A percentile compares a stretch with the other conserved stretches of the same genome.
phyloP scores from a whole-genome alignment of 2,329 filamentous ascomycete genomes.

The Colletotrichum spinosum region DNA sequence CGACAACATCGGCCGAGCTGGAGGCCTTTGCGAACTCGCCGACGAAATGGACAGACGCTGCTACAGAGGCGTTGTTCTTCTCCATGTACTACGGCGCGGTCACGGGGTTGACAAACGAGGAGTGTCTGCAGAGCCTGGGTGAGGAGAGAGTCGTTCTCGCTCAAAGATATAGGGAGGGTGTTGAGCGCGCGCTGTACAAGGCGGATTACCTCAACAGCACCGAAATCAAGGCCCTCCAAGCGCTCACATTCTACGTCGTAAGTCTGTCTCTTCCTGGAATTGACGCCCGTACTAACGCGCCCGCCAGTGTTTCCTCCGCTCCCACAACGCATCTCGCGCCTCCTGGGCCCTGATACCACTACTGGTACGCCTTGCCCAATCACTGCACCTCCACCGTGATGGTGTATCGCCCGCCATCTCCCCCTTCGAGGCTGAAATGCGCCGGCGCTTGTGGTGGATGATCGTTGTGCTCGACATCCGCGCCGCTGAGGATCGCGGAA shows the following conservation, averaged over 20 bases:
- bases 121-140: constrained; percentile 48
- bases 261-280: constrained; percentile 15
- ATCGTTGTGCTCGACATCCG: constrained; percentile 71
- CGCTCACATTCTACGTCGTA: constrained; percentile 54
- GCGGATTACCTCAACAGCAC: constrained; percentile 57
- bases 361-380: constrained; percentile 57
- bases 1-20: constrained; percentile 48
- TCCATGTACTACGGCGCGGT: constrained; percentile 57
- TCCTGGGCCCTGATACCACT: constrained; percentile 56
- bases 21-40: constrained; percentile 42
- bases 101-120: constrained; percentile 46
- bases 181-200: constrained; percentile 53
- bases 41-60: constrained; percentile 39
- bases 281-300: background rate
- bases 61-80: constrained; percentile 53
- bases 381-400: constrained; percentile 56
- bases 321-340: constrained; percentile 50
- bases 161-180: constrained; percentile 45
- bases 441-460: constrained; percentile 72
- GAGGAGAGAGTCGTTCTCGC: constrained; percentile 48
- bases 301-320: constrained; percentile 50
- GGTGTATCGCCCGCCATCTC: constrained; percentile 48
- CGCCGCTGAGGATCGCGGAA: constrained; percentile 65
- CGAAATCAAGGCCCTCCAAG: constrained; percentile 54
- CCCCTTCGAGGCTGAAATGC: constrained; percentile 69